Evolutionary conservation across 345 rosid genomes (phyloP), one percentile per base, ranked within the genome.

Genomic region (Eucalyptus albens): DNA sequence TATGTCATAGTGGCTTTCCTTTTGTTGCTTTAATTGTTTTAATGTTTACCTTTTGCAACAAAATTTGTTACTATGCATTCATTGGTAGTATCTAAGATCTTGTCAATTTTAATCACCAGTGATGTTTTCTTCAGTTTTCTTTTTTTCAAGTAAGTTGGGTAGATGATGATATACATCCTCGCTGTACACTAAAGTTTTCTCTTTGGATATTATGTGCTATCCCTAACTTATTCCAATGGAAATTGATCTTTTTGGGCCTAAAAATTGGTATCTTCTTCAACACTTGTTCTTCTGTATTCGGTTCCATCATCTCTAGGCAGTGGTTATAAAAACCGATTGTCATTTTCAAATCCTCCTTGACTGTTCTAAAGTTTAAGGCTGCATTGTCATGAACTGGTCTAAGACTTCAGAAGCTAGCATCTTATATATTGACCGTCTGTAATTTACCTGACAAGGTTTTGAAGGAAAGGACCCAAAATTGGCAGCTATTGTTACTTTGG

Each of bases 401-500:
- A 1, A 6, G 82, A 72, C 82, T 72, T 72, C 87, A 56, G 67
- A 88, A 33, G 50, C 56, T n/a, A 40, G 40, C 82, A 37, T 47
- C 42, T 50, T 87, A 77, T 26, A 53, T 65, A 17, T 31, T 89
- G 69, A 86, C 87, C 31, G 31, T 53, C 21, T 69, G 12, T 90
- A 15, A 90, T 87, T 87, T 92, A 50, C 92, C 86, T 92, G 56
- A 21, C 65, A 88, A 97, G 98, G 97, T 92, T 96, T 87, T 91
- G 98, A 96, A 93, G 96, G 97, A 90, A 92, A 90, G 91, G 96
- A 96, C 88, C 93, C 96, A 80, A 90, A 93, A 88, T 90, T 98
- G 90, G 97, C 95, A 88, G 97, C 96, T 88, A 87, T 95, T 89
- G 97, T 93, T 89, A 97, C 99, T 53, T 91, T 97, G 94, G 99